Evolutionary conservation across 768 basidiomycete genomes (phyloP).

Genomic region (Vishniacozyma victoriae): DNA sequence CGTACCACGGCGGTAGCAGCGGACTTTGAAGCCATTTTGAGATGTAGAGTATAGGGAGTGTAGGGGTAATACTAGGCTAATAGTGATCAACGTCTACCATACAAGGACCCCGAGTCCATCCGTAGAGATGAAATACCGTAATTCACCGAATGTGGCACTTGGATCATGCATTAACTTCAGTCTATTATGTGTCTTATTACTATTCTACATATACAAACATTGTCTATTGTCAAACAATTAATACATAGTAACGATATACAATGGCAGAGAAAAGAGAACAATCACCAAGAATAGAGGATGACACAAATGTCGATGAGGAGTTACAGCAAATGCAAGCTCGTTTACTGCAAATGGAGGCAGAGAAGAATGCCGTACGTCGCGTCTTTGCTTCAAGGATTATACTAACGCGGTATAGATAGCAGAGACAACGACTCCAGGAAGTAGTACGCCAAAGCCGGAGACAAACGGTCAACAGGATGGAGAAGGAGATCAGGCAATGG

Average conservation of each 20-base stretch:
- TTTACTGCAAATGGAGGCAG: constrained; percentile 46
- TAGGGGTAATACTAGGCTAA: not conserved
- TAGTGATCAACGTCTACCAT: no score
- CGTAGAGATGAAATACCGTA: not conserved
- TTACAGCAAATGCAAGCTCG: constrained; percentile 45
- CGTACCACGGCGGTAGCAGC: constrained; percentile 42
- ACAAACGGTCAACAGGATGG: constrained; percentile 14
- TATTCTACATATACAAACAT: not conserved
- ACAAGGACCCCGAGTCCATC: not conserved
- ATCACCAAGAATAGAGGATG: constrained; percentile 30
- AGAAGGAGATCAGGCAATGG: constrained; percentile 20
- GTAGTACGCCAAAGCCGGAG: not conserved
- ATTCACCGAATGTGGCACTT: not conserved
- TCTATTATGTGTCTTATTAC: not conserved
- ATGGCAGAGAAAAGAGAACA: constrained; percentile 34
- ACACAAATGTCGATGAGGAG: constrained; percentile 31
- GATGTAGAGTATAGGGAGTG: not conserved
- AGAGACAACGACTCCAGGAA: not conserved
- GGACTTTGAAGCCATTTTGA: constrained; percentile 43
- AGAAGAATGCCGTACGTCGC: constrained; percentile 37
- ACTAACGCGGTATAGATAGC: constrained; percentile 6
- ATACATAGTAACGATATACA: not conserved
- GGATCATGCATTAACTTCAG: not conserved
- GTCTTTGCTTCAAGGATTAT: constrained; percentile 20
- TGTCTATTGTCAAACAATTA: not conserved